phyloP scores from a whole-genome alignment of 2,329 filamentous ascomycete species.

The Teratosphaeria gauchensis region DNA sequence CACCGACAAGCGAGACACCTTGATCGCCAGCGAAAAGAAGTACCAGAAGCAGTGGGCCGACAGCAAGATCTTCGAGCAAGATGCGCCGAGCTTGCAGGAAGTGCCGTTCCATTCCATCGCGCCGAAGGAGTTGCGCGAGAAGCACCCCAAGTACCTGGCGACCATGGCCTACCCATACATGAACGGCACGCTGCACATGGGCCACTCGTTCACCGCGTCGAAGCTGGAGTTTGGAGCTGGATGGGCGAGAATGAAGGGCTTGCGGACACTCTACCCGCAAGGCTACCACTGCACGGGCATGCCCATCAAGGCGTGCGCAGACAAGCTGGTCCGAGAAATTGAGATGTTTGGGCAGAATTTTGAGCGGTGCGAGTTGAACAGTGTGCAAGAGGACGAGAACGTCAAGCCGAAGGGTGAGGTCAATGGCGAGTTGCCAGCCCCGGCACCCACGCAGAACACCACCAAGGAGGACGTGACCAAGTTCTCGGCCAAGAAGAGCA shows the following conservation, averaged over 20 bases:
- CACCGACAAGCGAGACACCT: conserved; percentile 78
- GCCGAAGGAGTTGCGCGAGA: conserved; percentile 63
- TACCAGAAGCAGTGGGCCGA: conserved; percentile 82
- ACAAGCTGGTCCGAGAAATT: conserved; percentile 87
- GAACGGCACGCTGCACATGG: conserved; percentile 76
- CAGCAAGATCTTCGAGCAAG: conserved; percentile 67
- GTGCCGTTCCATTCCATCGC: conserved; percentile 66
- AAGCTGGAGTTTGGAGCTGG: conserved; percentile 91
- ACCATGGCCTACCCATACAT: conserved; percentile 71
- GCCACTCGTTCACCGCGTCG: conserved; percentile 82
- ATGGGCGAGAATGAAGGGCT: conserved; percentile 83
- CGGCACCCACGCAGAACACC: conserved; percentile 52
- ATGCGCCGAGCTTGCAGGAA: conserved; percentile 72
- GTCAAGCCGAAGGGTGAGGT: conserved; percentile 6
- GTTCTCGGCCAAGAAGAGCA: conserved; percentile 86
- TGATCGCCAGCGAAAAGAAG: conserved; percentile 79
- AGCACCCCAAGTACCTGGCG: conserved; percentile 85
- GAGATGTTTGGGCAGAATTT: conserved; percentile 83
- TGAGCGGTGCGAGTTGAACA: conserved; percentile 60
- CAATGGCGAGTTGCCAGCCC: conserved; percentile 22
- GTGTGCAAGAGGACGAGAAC: conserved; percentile 29
- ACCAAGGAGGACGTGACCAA: conserved; percentile 78
- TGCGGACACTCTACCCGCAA: conserved; percentile 76
- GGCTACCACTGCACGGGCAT: conserved; percentile 96
- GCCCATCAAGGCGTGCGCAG: conserved; percentile 94